Conservation (phyloP, 1,284 basidiomycete species). For the Agaricales sp. region DNA sequence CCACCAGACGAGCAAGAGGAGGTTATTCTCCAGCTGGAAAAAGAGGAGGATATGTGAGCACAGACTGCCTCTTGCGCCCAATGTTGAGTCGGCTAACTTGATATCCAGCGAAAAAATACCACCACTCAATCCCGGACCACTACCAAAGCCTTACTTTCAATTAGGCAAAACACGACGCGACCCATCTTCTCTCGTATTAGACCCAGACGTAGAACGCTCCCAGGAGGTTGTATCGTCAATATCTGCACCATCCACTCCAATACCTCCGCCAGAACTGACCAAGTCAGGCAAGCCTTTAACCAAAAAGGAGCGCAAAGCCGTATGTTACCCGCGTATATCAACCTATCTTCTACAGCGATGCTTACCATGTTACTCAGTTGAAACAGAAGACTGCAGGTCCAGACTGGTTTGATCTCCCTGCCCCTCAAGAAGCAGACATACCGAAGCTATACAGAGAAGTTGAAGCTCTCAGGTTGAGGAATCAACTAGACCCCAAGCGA, state of each 20-base stretch:
- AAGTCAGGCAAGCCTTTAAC: slow-evolving; percentile 53
- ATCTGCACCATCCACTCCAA: slow-evolving; percentile 40
- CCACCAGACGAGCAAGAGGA: slow-evolving; percentile 25
- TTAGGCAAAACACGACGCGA: slow-evolving; percentile 32
- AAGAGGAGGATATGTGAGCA: slow-evolving; percentile 19
- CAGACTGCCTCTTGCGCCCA: slow-evolving; percentile 6
- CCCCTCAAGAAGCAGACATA: slow-evolving; percentile 70
- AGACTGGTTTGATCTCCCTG: slow-evolving; percentile 88
- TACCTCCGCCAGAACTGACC: slow-evolving; percentile 44
- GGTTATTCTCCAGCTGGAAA: slow-evolving; percentile 35
- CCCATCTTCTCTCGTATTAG: slow-evolving; percentile 34
- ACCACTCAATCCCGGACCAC: slow-evolving; percentile 46
- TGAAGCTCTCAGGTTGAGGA: slow-evolving; percentile 84
- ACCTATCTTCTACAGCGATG: neutral
- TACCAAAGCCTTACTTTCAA: slow-evolving; percentile 54
- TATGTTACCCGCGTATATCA: slow-evolving; percentile 20
- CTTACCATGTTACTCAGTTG: slow-evolving; percentile 31
- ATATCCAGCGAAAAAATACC: slow-evolving; percentile 47
- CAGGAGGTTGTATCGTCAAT: slow-evolving; percentile 35
- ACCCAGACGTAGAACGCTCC: slow-evolving; percentile 48
- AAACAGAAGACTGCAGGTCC: slow-evolving; percentile 72
- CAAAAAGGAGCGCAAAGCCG: slow-evolving; percentile 61
- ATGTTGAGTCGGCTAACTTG: too few relatives aligned
- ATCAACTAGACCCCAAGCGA: slow-evolving; percentile 91
- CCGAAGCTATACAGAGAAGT: slow-evolving; percentile 86